Percentiles rank a stretch among this genome's conserved stretches.
phyloP scores from a whole-genome alignment of 352 stramenopile genomes.

The Phytophthora cryptogea region DNA sequence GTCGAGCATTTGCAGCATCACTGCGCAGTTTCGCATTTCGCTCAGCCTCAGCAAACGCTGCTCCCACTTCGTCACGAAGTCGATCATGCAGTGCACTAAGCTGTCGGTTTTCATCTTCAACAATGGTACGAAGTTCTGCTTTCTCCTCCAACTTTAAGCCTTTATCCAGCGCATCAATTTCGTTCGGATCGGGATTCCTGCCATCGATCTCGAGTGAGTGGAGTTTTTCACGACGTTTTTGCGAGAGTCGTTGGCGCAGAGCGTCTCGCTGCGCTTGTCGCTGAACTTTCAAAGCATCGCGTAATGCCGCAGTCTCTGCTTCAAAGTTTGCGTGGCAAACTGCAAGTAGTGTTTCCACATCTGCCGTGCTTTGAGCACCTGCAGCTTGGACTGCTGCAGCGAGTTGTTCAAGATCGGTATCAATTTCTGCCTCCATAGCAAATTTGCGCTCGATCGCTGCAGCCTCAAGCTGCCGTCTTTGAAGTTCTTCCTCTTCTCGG shows the following conservation, averaged over 20 bases:
- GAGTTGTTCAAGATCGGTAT: constrained; percentile 34
- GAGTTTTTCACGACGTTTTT: constrained; percentile 15
- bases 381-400: constrained; percentile 25
- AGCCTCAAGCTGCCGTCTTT: constrained; percentile 20
- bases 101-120: constrained; percentile 12
- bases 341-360: constrained; percentile 37
- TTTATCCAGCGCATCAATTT: constrained; percentile 16
- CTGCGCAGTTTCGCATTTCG: constrained; percentile 15
- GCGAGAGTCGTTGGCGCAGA: constrained; percentile 22
- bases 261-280: constrained; percentile 27
- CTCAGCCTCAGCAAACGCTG: constrained; percentile 25
- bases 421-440: constrained; percentile 25
- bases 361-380: constrained; percentile 16
- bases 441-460: constrained; percentile 23
- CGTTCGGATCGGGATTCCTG: background rate
- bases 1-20: constrained; percentile 14
- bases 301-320: constrained; percentile 24
- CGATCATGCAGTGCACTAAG: constrained; percentile 15
- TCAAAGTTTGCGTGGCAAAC: constrained; percentile 36
- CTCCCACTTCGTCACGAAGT: constrained; percentile 13
- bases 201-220: constrained; percentile 10
- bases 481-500: constrained; percentile 11
- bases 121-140: constrained; percentile 5
- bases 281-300: constrained; percentile 18
- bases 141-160: constrained; percentile 11